Evolutionary conservation across 768 basidiomycete species (phyloP).

Genomic region (Boletus sp.): DNA sequence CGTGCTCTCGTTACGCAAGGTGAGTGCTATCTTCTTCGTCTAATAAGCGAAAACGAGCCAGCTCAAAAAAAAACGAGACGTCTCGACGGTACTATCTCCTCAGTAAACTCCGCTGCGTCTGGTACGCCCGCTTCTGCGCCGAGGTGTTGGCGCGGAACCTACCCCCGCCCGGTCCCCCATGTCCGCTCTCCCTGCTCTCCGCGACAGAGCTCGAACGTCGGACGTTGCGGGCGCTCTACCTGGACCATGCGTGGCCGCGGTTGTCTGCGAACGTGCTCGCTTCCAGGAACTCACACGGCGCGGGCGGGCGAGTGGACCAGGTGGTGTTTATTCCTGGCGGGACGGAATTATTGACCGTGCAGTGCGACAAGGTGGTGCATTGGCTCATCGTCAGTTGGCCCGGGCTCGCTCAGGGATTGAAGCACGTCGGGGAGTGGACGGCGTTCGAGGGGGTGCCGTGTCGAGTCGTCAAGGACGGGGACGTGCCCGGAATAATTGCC

Average conservation of each 20-base stretch:
- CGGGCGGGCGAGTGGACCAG: conserved; percentile 19
- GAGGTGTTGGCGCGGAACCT: conserved; percentile 23
- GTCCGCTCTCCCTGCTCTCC: conserved; percentile 13
- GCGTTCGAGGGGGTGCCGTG: conserved; percentile 17
- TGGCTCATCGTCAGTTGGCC: conserved; percentile 23
- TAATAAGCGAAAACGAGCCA: background rate
- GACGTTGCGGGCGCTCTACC: conserved; percentile 27
- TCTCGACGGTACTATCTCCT: conserved; percentile 29
- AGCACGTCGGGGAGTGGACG: conserved; percentile 21
- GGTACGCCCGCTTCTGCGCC: conserved; percentile 22
- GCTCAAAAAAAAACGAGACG: conserved; percentile 17
- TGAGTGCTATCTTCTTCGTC: conserved; percentile 4
- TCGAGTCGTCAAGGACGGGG: conserved; percentile 20
- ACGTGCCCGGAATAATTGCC: conserved; percentile 19
- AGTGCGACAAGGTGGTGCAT: conserved; percentile 22
- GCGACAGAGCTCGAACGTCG: conserved; percentile 27
- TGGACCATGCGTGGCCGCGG: conserved; percentile 23
- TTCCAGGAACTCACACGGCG: background rate
- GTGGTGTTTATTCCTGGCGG: conserved; percentile 29
- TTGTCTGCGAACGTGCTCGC: conserved; percentile 14
- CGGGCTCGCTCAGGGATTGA: conserved; percentile 13
- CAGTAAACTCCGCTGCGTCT: conserved; percentile 25
- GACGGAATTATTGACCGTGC: conserved; percentile 28
- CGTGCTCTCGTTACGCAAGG: conserved; percentile 23
- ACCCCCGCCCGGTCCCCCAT: conserved; percentile 18